phyloP scores from a whole-genome alignment of 495 filamentous ascomycete genomes.

The Lasiosphaeris hirsuta region DNA sequence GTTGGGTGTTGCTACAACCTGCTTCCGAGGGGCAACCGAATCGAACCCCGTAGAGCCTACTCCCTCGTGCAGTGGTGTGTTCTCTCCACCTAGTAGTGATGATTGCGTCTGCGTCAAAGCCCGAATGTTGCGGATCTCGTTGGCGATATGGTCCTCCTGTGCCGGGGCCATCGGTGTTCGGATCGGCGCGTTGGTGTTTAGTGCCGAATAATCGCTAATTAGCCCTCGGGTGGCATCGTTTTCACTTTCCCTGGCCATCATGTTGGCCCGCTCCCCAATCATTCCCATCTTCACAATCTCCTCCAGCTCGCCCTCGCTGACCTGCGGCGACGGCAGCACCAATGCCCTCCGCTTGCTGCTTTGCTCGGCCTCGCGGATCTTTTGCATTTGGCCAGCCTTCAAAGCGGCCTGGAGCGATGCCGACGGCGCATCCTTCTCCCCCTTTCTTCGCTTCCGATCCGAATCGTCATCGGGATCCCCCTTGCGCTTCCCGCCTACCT shows the following conservation, averaged over 20 bases:
- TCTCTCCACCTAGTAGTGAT: conserved; percentile 91
- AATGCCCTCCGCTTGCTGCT: conserved; percentile 84
- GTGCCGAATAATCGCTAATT: conserved; percentile 75
- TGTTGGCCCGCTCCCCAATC: conserved; percentile 83
- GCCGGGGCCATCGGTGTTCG: conserved; percentile 86
- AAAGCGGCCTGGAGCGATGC: conserved; percentile 81
- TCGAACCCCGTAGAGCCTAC: conserved; percentile 83
- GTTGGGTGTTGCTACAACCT: conserved; percentile 84
- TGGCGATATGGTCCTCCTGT: conserved; percentile 91
- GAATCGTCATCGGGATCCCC: conserved; percentile 80
- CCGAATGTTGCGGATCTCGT: conserved; percentile 92
- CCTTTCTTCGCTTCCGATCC: conserved; percentile 80
- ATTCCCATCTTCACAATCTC: conserved; percentile 99
- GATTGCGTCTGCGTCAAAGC: conserved; percentile 93
- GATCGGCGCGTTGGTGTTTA: conserved; percentile 82
- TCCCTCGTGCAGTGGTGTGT: conserved; percentile 82
- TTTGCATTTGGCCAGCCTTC: conserved; percentile 93
- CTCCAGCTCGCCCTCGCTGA: conserved; percentile 87
- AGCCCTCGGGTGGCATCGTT: conserved; percentile 82
- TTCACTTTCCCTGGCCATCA: conserved; percentile 71
- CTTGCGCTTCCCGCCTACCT: conserved; percentile 93
- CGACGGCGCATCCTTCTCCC: conserved; percentile 73
- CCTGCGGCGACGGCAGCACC: conserved; percentile 81
- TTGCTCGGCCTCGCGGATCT: conserved; percentile 92
- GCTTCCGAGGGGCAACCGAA: conserved; percentile 74